These are phyloP conservation scores for Talaromyces adpressus DNA, from an alignment of 495 filamentous ascomycete species.

Conservation along the genomic window DNA sequence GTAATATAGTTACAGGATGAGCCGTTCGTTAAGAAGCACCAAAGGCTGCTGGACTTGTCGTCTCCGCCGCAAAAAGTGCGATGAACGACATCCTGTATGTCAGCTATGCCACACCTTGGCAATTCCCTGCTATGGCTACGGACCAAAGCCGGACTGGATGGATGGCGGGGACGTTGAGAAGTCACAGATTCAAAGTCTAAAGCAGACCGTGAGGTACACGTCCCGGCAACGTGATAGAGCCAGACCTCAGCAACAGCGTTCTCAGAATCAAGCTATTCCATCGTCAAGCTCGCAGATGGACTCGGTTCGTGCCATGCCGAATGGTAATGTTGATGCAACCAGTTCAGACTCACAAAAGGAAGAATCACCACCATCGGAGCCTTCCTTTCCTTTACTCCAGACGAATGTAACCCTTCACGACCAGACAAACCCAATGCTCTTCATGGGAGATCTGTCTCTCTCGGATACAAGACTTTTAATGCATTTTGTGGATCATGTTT, in stretches of 20 bases:
- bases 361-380: neutral
- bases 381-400: neutral
- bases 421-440: neutral
- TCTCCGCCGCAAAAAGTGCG: conserved; percentile 91
- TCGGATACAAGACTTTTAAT: neutral
- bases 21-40: neutral
- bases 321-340: neutral
- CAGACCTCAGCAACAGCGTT: neutral
- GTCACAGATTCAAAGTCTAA: neutral
- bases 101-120: neutral
- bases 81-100: conserved; percentile 60
- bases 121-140: conserved; percentile 7
- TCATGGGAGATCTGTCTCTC: neutral
- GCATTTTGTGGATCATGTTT: neutral
- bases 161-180: neutral
- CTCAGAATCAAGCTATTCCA: neutral
- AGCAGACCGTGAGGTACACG: conserved; percentile 3
- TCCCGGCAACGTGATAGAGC: conserved; percentile 1
- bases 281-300: neutral
- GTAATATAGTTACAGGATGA: neutral
- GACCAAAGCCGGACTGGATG: conserved; percentile 6
- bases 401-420: neutral
- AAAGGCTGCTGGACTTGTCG: conserved; percentile 74
- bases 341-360: neutral
- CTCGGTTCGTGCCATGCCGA: neutral